Base-by-base conservation (phyloP, 225 moss, liverwort and hornwort genomes). In the Physcomitrellopsis africana region DNA sequence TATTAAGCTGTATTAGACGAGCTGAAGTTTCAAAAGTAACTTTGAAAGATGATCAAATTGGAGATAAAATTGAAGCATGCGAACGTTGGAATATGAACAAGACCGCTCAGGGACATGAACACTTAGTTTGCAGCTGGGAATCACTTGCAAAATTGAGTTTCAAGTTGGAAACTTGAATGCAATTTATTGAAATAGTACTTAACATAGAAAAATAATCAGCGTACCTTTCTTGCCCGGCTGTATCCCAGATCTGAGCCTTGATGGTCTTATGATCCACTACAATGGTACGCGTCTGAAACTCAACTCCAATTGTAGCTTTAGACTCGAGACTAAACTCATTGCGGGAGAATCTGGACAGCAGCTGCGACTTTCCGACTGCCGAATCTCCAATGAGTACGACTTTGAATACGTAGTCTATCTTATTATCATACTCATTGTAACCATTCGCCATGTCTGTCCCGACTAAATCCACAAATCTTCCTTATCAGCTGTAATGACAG, bases 221-320 rank as follows among this genome's bases (percentile, higher is more conserved):
- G 23, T 80, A 93, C 95, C 95, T 89, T 85, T 96, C 95, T 89
- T 96, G 95, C 65, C 95, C 95, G 80, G 95, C 95, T 63, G 95
- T 96, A 78, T 96, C 95, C 95, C 95, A 96, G 67, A 96, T 96
- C 87, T 96, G 95, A 63, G 95, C 95, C 79, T 93, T 93, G 76
- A 96, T 84, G 51, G 95, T 96, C 86, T 93, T 96, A n/a, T 90
- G 81, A 61, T 93, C 90, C 52, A 96, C 93, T 60, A 92, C 89
- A 66, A 96, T 90, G 57, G 95, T 96, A 29, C 95, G 93, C 10
- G 95, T 93, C 82, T 93, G 95, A 24, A 96, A 96, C 68, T 96
- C 95, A 57, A 96, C 95, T 70, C 95, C 95, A 27, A 96, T 96
- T 59, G 95, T 93, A 45, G 95, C 95, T 67, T 96, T 96, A 27